Evolutionary conservation across 2,329 filamentous ascomycete species (phyloP), one percentile per base, ranked within the genome.

Genomic region (Acrodontium crateriforme): DNA sequence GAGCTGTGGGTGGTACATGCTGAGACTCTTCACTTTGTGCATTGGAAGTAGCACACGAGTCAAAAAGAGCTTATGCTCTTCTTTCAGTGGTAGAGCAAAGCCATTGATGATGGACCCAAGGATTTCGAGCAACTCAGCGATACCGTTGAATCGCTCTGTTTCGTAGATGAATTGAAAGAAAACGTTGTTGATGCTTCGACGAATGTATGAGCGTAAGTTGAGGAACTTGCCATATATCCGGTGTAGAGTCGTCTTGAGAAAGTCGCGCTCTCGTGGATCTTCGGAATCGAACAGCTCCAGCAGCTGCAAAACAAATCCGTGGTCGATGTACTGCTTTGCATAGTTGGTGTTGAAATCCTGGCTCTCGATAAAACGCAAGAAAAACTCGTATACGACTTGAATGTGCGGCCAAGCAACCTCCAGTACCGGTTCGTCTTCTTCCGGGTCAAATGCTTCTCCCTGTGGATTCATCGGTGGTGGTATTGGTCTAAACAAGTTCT

Each of bases 261-360:
- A 98, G 55, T 98, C 89, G 39, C 89, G 74, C 59, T 98, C 89
- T 37, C 89, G 71, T 2, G 89, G 89, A 47, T 98, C 89, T 60
- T 98, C 89, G 0, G 89, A 98, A 54, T 98, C 89, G 54, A 98
- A 98, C 13, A 98, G 66, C 56, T 98, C 89, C n/a, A 98, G 71
- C 36, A 98, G 67, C 63, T 75, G 84, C 36, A 98, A 70, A 24
- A 98, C 89, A 51, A 98, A 98, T 54, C 82, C 81, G 56, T 98
- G 89, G 52, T 98, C 89, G 54, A 98, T 98, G 56, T 93, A 94
- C 37, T 85, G 80, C 62, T 98, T 98, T 43, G 89, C 89, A 48
- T 94, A 94, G 59, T 98, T 98, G 43, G 89, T 98, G 64, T 95
- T 98, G 69, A 98, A 98, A 56, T 98, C 89, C 55, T 94, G 89